A percentile compares a stretch with the other conserved stretches of the same genome.
Evolutionary conservation across 495 filamentous ascomycete genomes (phyloP).

Genomic region (Penicillium turbatum): DNA sequence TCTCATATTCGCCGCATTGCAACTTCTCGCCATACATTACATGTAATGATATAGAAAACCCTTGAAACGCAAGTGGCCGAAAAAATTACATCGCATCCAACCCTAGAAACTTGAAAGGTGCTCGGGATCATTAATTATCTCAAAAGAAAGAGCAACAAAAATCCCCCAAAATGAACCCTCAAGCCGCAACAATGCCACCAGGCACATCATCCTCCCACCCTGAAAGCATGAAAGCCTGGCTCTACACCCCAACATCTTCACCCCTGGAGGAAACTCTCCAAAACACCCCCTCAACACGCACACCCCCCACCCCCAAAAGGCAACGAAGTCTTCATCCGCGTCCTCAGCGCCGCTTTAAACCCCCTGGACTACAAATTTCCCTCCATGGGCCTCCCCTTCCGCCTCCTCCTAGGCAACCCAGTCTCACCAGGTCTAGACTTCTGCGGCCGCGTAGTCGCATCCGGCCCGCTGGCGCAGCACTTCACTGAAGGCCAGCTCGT

Average conservation of each 20-base stretch:
- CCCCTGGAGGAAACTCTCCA: constrained; percentile 52
- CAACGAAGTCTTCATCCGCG: constrained; percentile 50
- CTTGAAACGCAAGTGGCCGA: no score
- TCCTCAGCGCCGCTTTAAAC: constrained; percentile 54
- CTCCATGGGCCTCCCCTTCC: constrained; percentile 44
- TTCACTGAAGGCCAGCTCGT: constrained; percentile 52
- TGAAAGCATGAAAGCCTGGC: constrained; percentile 57
- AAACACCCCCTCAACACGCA: constrained; percentile 37
- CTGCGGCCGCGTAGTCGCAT: constrained; percentile 53
- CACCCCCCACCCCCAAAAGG: constrained; percentile 28
- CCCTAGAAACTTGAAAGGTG: no score
- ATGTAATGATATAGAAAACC: no score
- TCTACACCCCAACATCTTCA: constrained; percentile 42
- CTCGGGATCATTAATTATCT: background rate
- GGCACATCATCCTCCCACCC: constrained; percentile 6
- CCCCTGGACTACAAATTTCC: constrained; percentile 64
- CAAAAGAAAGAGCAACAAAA: background rate
- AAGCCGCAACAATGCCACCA: background rate
- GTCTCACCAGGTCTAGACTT: constrained; percentile 62
- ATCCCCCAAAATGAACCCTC: background rate
- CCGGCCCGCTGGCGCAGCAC: constrained; percentile 26
- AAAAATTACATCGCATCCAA: no score
- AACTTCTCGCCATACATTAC: background rate
- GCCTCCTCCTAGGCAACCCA: constrained; percentile 38
- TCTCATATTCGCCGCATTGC: background rate